These are phyloP conservation scores for Datisca glomerata DNA, from an alignment of 306 rosid genomes.

Conservation along the genomic window DNA sequence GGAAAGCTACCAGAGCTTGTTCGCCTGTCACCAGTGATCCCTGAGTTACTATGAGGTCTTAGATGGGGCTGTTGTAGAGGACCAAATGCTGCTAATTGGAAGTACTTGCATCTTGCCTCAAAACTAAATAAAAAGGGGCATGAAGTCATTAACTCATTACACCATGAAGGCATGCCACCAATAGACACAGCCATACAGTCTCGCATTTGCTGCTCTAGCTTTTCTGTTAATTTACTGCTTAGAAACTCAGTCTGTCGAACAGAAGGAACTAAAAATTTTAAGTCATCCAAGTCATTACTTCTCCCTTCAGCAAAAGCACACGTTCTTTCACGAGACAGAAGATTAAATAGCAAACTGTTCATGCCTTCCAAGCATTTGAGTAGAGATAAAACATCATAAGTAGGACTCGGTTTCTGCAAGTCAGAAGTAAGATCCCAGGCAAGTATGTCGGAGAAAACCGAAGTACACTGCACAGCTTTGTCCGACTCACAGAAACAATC, in stretches of 20 bases:
- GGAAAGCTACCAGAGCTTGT: constrained; percentile 33
- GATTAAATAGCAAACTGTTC: constrained; percentile 54
- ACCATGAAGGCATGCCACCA: constrained; percentile 91
- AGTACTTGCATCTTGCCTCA: constrained; percentile 89
- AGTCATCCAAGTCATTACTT: constrained; percentile 46
- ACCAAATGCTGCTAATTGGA: constrained; percentile 70
- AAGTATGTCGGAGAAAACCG: constrained; percentile 53
- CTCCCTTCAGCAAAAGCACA: constrained; percentile 80
- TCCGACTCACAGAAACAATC: constrained; percentile 23
- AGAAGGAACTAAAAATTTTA: constrained; percentile 40
- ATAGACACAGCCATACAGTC: constrained; percentile 59
- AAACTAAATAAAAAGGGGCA: constrained; percentile 83
- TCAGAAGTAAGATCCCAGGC: constrained; percentile 61
- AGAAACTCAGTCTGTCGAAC: constrained; percentile 75
- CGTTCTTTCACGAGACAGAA: constrained; percentile 69
- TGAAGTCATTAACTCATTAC: constrained; percentile 58
- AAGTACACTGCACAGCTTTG: constrained; percentile 32
- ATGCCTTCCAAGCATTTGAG: constrained; percentile 76
- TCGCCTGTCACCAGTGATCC: constrained; percentile 36
- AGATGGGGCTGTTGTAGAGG: constrained; percentile 30
- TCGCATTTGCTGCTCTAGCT: constrained; percentile 92
- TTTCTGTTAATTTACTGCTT: constrained; percentile 79
- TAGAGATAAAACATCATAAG: constrained; percentile 50
- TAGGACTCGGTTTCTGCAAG: constrained; percentile 62
- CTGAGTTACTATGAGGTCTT: constrained; percentile 37